Evolutionary conservation across 2,329 filamentous ascomycete genomes (phyloP), one percentile per base, ranked within the genome.

Genomic region (Trichophyton rubrum): DNA sequence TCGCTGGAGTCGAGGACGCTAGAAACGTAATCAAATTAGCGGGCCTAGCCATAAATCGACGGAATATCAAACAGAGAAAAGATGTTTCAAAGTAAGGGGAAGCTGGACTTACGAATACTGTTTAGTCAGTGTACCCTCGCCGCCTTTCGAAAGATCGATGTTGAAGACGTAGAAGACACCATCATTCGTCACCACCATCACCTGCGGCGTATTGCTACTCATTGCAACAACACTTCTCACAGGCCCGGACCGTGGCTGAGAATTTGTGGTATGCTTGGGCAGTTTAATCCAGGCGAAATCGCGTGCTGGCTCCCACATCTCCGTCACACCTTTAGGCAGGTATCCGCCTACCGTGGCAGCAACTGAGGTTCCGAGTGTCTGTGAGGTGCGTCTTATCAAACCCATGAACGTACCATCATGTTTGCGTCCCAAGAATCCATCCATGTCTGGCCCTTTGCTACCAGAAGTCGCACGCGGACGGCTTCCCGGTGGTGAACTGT

Each of bases 201-300:
- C 89, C 68, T 97, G 91, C 0, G 93, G 93, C 27, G 88, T 91
- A 70, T 86, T 95, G 69, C 87, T 93, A 71, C 89, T 96, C 86
- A 99, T 95, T 7, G 93, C 92, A 49, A 99, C 93, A n/a, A 99
- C 92, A 66, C 90, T 96, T 65, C 88, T 81, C 45, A 95, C 74
- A 0, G 89, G 85, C 0, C 80, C 78, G 40, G 65, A 67, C 13
- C 62, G 67, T 56, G 71, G 68, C 1, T 69, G 64, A 3, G 68
- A 68, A 33, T 73, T 69, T 24, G 74, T 74, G 7, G 67, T 69
- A 43, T 73, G 61, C 69, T 87, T 89, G 13, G 92, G 92, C 56
- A 99, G 83, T 72, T 93, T 95, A 69, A 97, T 91, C 80, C 89
- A 97, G 1, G 93, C 93, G 75, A 99, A 99, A 73, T 99, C 93